phyloP scores from a whole-genome alignment of 352 stramenopile species.

The Pythium coloratum region DNA sequence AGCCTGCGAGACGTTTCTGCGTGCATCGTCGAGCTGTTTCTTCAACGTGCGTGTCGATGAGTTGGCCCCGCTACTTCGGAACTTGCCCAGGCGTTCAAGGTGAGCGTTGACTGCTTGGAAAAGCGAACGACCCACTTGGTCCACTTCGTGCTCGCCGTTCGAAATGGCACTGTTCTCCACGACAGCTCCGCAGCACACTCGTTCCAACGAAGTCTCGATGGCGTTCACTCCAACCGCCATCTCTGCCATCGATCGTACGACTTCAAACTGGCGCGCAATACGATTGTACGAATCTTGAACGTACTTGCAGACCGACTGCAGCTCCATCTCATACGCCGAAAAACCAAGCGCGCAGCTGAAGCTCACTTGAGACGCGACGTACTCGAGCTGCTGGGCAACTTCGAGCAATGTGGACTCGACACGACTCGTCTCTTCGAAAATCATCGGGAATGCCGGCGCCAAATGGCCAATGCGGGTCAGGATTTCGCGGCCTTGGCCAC shows the following conservation, averaged over 20 bases:
- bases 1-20: neutral
- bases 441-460: constrained; percentile 8
- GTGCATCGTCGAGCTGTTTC: constrained; percentile 14
- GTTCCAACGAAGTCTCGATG: constrained; percentile 13
- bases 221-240: constrained; percentile 14
- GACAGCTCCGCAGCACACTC: neutral
- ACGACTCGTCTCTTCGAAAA: constrained; percentile 16
- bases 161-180: neutral
- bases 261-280: constrained; percentile 15
- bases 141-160: constrained; percentile 6
- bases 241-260: constrained; percentile 11
- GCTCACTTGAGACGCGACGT: constrained; percentile 23
- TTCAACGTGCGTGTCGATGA: constrained; percentile 1
- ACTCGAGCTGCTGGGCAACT: constrained; percentile 29
- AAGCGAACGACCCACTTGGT: constrained; percentile 14
- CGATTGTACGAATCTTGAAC: constrained; percentile 24
- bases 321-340: constrained; percentile 11
- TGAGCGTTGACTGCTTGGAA: neutral
- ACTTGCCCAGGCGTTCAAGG: neutral
- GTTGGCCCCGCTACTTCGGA: neutral
- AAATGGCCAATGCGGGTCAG: constrained; percentile 4
- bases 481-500: neutral
- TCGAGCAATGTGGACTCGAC: constrained; percentile 21
- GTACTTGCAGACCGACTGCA: constrained; percentile 15
- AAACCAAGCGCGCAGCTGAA: constrained; percentile 21